These are phyloP conservation scores for Neonectria faginata DNA, from an alignment of 2,329 filamentous ascomycete species.

Conservation along the genomic window DNA sequence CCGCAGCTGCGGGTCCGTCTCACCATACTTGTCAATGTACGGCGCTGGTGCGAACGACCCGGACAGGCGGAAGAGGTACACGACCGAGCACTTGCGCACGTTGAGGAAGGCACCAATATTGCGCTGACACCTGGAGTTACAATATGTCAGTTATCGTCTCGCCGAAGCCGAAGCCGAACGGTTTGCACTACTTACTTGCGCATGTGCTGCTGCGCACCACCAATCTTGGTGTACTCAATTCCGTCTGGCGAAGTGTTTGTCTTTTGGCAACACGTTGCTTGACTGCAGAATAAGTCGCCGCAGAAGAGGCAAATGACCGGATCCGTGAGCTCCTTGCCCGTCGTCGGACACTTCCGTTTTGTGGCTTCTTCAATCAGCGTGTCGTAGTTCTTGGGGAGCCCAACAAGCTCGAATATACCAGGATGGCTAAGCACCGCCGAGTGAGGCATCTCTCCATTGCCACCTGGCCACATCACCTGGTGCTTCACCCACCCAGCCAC, in stretches of 20 bases:
- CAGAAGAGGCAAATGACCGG: conserved; percentile 94
- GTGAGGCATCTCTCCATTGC: conserved; percentile 46
- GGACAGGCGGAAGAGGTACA: conserved; percentile 84
- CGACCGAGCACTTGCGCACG: conserved; percentile 92
- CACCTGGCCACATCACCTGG: conserved; percentile 58
- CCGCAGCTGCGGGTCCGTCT: conserved; percentile 90
- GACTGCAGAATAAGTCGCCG: conserved; percentile 95
- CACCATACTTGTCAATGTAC: conserved; percentile 95
- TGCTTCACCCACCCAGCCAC: conserved; percentile 81
- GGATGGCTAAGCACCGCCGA: conserved; percentile 78
- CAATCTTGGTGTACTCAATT: conserved; percentile 65
- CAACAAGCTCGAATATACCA: conserved; percentile 92
- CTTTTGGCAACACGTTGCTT: conserved; percentile 89
- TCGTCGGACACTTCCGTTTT: conserved; percentile 84
- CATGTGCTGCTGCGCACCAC: conserved; percentile 93
- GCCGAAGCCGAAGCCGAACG: not conserved
- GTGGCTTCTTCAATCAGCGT: conserved; percentile 92
- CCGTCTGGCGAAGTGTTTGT: conserved; percentile 61
- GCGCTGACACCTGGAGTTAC: conserved; percentile 78
- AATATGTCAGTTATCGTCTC: conserved; percentile 4
- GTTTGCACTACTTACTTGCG: conserved; percentile 70
- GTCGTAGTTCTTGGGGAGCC: conserved; percentile 91
- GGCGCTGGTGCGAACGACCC: conserved; percentile 90
- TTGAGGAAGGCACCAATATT: conserved; percentile 96
- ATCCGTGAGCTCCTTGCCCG: conserved; percentile 90